phyloP scores from a whole-genome alignment of 192 early-diverging fungal species.

The Backusella parvicylindrica region DNA sequence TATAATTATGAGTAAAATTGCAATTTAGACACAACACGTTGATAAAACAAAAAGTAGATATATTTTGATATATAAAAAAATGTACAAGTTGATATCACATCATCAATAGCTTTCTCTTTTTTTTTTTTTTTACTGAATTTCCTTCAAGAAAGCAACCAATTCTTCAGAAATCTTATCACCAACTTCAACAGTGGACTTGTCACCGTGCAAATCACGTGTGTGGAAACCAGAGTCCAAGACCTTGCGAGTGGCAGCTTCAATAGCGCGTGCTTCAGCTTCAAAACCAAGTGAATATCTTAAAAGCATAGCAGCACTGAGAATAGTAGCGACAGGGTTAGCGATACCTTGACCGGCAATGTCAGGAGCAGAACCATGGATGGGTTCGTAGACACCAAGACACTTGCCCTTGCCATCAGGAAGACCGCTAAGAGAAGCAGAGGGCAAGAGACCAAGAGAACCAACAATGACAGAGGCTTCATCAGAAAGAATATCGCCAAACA shows the following conservation, averaged over 20 bases:
- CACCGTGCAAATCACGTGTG: slow-evolving; percentile 89
- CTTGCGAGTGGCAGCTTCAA: slow-evolving; percentile 89
- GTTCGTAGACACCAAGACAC: slow-evolving; percentile 92
- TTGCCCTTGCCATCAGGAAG: slow-evolving; percentile 71
- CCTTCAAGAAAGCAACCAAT: slow-evolving; percentile 57
- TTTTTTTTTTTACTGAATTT: slow-evolving; percentile 8
- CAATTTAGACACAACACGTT: not conserved
- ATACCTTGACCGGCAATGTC: slow-evolving; percentile 97
- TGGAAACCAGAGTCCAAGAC: slow-evolving; percentile 84
- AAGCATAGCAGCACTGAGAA: slow-evolving; percentile 92
- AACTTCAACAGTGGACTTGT: slow-evolving; percentile 80
- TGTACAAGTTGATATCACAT: slow-evolving; percentile 2
- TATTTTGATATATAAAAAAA: slow-evolving; percentile 7
- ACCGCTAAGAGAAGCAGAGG: slow-evolving; percentile 86
- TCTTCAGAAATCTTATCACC: slow-evolving; percentile 87
- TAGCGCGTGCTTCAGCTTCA: slow-evolving; percentile 83
- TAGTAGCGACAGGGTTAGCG: slow-evolving; percentile 97
- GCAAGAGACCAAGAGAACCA: slow-evolving; percentile 89
- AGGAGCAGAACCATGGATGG: slow-evolving; percentile 98
- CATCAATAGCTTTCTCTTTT: not conserved
- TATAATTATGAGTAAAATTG: not conserved
- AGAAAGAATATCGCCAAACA: slow-evolving; percentile 98
- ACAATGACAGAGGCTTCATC: slow-evolving; percentile 97
- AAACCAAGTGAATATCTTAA: slow-evolving; percentile 92
- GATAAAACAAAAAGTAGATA: not conserved